A percentile compares a stretch with the other conserved stretches of the same genome.
phyloP scores from a whole-genome alignment of 768 basidiomycete genomes.

The Leccinum broughii region DNA sequence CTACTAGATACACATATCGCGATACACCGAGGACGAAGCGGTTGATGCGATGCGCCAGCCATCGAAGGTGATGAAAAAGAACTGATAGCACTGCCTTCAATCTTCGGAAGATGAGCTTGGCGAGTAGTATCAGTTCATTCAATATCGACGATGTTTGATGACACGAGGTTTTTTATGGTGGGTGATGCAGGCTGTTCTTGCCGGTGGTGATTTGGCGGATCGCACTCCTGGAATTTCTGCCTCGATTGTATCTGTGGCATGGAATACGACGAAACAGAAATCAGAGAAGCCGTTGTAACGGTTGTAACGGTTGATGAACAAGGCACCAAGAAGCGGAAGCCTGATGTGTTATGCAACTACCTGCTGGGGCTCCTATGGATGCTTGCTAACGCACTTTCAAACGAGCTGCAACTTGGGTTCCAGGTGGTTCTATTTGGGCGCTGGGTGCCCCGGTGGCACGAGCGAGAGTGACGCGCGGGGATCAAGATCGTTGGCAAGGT shows the following conservation, averaged over 20 bases:
- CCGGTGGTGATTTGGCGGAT: slow-evolving; percentile 78
- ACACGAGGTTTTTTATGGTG: background rate
- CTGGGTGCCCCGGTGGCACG: slow-evolving; percentile 7
- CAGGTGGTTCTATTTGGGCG: no score
- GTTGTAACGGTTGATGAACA: slow-evolving; percentile 47
- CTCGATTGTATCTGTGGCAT: slow-evolving; percentile 43
- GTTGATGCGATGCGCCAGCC: no score
- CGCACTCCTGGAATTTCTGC: slow-evolving; percentile 60
- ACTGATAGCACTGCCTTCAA: no score
- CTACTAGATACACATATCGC: no score
- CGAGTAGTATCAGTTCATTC: background rate
- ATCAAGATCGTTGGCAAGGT: slow-evolving; percentile 18
- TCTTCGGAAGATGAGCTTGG: no score
- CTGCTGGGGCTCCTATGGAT: slow-evolving; percentile 66
- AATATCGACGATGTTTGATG: background rate
- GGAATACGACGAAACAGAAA: slow-evolving; percentile 39
- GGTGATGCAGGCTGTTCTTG: slow-evolving; percentile 56
- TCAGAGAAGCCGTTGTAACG: slow-evolving; percentile 43
- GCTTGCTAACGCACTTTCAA: slow-evolving; percentile 65
- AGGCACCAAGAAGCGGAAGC: slow-evolving; percentile 35
- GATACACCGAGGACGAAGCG: no score
- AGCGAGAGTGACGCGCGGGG: slow-evolving; percentile 13
- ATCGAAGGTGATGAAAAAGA: no score
- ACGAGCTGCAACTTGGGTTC: slow-evolving; percentile 9
- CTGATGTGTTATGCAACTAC: slow-evolving; percentile 47